Conservation (phyloP, 768 basidiomycete genomes). For the Dendrothele bispora region DNA sequence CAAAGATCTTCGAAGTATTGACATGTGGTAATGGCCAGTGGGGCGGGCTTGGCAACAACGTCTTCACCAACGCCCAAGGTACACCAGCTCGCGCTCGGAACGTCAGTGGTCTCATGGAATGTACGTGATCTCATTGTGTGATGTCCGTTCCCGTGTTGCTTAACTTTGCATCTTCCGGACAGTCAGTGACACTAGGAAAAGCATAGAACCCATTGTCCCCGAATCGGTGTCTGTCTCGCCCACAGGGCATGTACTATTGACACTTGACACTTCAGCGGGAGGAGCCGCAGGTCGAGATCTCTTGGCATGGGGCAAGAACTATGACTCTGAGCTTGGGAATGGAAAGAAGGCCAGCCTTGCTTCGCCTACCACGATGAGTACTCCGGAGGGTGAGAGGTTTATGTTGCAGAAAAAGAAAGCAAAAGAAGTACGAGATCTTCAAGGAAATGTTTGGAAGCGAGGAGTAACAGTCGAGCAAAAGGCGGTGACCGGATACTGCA, state of each 20-base stretch:
- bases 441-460: constrained; percentile 59
- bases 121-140: constrained; percentile 43
- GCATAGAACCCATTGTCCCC: constrained; percentile 65
- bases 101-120: constrained; percentile 84
- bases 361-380: constrained; percentile 51
- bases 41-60: constrained; percentile 71
- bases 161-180: constrained; percentile 13
- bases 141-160: no score
- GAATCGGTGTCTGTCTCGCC: constrained; percentile 66
- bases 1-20: constrained; percentile 47
- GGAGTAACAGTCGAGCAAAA: constrained; percentile 65
- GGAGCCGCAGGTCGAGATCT: constrained; percentile 75
- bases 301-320: constrained; percentile 72
- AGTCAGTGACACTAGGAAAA: constrained; percentile 66
- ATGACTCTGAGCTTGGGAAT: constrained; percentile 74
- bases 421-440: constrained; percentile 55
- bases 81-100: constrained; percentile 72
- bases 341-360: constrained; percentile 64
- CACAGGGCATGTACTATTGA: constrained; percentile 73
- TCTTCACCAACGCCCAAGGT: constrained; percentile 70
- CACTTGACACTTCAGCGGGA: constrained; percentile 67
- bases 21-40: constrained; percentile 84
- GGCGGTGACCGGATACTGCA: constrained; percentile 61
- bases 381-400: constrained; percentile 53
- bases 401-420: constrained; percentile 55